Base-by-base conservation (phyloP, 345 rosid species). In the Physaria fendleri region DNA sequence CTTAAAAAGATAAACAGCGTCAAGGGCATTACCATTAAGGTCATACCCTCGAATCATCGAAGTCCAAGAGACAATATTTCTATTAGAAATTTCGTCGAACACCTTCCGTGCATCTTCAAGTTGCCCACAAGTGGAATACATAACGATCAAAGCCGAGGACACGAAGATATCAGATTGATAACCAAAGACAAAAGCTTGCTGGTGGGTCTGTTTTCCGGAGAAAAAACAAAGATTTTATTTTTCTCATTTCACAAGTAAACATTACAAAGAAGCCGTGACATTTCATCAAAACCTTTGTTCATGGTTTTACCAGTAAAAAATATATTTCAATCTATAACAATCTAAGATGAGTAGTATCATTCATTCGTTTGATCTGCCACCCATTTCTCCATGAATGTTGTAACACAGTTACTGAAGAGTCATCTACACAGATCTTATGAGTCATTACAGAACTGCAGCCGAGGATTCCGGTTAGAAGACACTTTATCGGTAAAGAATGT, bases 331-430 rank as follows among this genome's bases (percentile, higher is more conserved):
- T 50, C 76, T 84, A 91, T 34, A 91, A 86, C 77, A 88, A 85
- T 76, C 93, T 86, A 38, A 92, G 82, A 73, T 92, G 95, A 39
- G 93, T 77, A 25, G 88, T 82, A 63, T 92, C 98, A 49, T 92
- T 92, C 62, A 86, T 51, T 48, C 91, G 79, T 76, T 88, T 92
- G 53, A 92, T 75, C 83, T 85, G 95, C 98, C 96, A 92, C 4
- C 98, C 98, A 2, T 79, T 81, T 79, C 59, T 81, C 83, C 87
- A 85, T 0, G 96, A 85, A 71, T 88, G 96, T 49, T 80, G 90
- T 40, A 92, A 71, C 58, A 88, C 87, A 0, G 87, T 88, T 58
- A 88, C 98, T 0, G 96, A 88, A 42, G 98, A 92, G 76, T 92
- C 96, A 15, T 85, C 95, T 61, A 88, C 76, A 62, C 90, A 84